Evolutionary conservation across 1,139 yeast species (phyloP), one percentile per base, ranked within the genome.

Genomic region (Yamadazyma epiphylla): DNA sequence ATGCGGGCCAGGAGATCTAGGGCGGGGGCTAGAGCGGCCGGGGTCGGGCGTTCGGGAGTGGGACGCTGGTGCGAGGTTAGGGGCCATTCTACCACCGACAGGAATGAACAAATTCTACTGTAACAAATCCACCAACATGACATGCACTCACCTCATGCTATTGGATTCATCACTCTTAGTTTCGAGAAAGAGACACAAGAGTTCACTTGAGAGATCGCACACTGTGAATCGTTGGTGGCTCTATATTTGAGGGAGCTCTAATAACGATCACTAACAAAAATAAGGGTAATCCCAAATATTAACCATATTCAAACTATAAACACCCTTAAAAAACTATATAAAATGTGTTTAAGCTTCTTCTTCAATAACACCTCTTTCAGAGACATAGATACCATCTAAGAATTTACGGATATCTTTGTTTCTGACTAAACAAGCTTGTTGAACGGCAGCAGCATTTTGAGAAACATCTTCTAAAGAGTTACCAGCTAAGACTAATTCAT

Each of bases 391-490:
- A 88, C 98, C 98, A 74, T 91, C 98, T 80, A 91, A 84, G 77
- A 83, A 91, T 83, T 91, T 91, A 77, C 98, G 88, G 89, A 94
- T 91, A 91, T 94, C 99, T 89, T 94, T 94, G 94, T 91, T 91
- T 81, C 96, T 86, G 64, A 89, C 98, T 70, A 94, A 83, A 78
- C 97, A 89, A 72, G 80, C 79, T 77, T 94, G 98, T 76, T 91
- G 96, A 57, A 91, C 78, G 64, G 89, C 96, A 58, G 98, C 98
- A 71, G 95, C 94, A 61, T 89, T 83, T 76, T 91, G 98, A 49
- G 98, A 91, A 55, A 91, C 98, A 60, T 80, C 85, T 76, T 91
- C 98, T 58, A 91, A 79, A 43, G 97, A 91, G 94, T 88, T 91
- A 73, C 98, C 98, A 51, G 79, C 64, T 55, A 91, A 75, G 53